Base-by-base conservation (phyloP, 2,329 filamentous ascomycete species). In the Xylaria sp. region DNA sequence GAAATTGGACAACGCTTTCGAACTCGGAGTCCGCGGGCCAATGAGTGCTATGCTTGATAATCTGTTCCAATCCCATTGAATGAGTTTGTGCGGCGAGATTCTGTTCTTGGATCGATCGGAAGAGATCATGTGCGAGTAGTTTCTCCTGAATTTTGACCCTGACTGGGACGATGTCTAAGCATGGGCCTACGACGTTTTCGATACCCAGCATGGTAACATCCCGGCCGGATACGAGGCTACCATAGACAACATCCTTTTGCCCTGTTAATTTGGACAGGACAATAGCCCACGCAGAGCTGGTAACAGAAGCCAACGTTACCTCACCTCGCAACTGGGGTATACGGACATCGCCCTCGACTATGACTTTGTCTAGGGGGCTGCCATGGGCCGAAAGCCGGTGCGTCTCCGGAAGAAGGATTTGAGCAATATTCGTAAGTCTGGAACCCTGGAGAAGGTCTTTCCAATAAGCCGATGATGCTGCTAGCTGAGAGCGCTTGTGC, bases 231-330 rank as follows among this genome's bases (percentile, higher is more conserved):
- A 67, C 46, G 12, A 65, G 7, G 4, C 58, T 50, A 18, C 64
- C 67, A 41, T 65, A 69, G 0, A 69, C 60, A 25, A 69, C 56
- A 30, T 69, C 67, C 15, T 36, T 57, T 10, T n/a, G 23, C 20
- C 48, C 43, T 0, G 59, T 55, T 7, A 39, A n/a, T 12, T 28
- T 28, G 4, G 67, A 32, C 0, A 63, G 53, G 12, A 66, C 50
- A 7, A 66, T 23, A 12, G 67, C n/a, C 67, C 67, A 69, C 1
- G 34, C 60, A 15, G 67, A 60, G 30, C 60, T 69, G 7, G 46
- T 34, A 2, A 69, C 15, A 3, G 63, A 39, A 4, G 46, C 63
- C 34, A 67, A 34, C 1, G 67, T 66, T 13, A 69, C 60, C 3
- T 56, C 56, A 1, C 46, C 43, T 10, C 60, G 63, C 13, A 6